Base-by-base conservation (phyloP, 495 filamentous ascomycete species). In the Daldinia vernicosa region DNA sequence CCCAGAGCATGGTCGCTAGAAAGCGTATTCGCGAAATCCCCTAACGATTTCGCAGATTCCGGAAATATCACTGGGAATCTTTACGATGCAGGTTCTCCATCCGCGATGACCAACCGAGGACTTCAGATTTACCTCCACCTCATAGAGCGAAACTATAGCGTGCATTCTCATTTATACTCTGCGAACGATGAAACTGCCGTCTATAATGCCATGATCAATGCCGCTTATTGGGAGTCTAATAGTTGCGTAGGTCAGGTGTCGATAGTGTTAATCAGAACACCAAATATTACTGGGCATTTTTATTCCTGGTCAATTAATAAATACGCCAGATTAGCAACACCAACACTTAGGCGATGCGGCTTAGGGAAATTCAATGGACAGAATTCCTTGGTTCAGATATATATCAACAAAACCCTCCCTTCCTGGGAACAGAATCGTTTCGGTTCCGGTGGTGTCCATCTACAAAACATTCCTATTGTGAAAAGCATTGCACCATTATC, bases 1-100 rank as follows among this genome's bases (percentile, higher is more conserved):
- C 43, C 57, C 2, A 52, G 68, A 32, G 60, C 60, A 0, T 65
- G 64, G 64, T 68, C 67, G n/a, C 14, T 66, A 0, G 60, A 66
- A 60, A 57, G 67, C 19, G 60, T 76, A 7, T 67, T 76, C 15
- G 74, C 74, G 6, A 61, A 32, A 43, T 69, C 70, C 4, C 56
- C 74, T 19, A 53, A 69, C 0, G 68, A 65, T 52, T 72, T 72
- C 6, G 24, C 47, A 56, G 14, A 39, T 7, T 64, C 59, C 7
- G 50, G 55, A 45, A 11, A 28, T 32, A 45, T 68, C 17, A 27
- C 8, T 24, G 50, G 40, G 14, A 35, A 30, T 24, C 17, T 60
- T 14, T 53, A 39, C 45, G 69, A 65, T 9, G 27, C 27, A n/a
- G 70, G 60, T 15, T 32, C 17, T 26, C 64, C 70, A 3, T 68